phyloP scores from a whole-genome alignment of 169 alveolate species.

The Perkinsus marinus region DNA sequence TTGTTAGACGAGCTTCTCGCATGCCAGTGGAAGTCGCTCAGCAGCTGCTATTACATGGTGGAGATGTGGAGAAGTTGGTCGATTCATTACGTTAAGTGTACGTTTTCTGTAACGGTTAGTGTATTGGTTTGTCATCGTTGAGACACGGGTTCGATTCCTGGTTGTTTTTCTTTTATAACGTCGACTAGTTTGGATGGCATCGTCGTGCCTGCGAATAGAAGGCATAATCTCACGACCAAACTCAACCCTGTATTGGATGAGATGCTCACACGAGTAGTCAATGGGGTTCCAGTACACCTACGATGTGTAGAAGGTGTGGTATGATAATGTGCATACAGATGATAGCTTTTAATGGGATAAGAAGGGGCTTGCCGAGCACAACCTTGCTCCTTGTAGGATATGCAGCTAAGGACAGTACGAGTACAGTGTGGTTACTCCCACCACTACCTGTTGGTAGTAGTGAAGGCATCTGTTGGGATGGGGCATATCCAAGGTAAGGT shows the following conservation, averaged over 20 bases:
- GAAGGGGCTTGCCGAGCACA: neutral
- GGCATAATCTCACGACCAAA: conserved; percentile 13
- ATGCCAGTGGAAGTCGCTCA: neutral
- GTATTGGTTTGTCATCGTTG: no score
- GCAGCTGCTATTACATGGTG: neutral
- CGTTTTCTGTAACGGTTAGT: no score
- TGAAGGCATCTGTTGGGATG: no score
- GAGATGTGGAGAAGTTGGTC: neutral
- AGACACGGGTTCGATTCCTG: neutral
- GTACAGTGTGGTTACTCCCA: no score
- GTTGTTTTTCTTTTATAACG: neutral
- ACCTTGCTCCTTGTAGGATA: neutral
- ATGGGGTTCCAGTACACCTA: conserved; percentile 6
- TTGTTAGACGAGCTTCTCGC: neutral
- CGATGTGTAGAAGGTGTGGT: neutral
- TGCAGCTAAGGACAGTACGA: no score
- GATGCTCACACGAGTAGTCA: conserved; percentile 18
- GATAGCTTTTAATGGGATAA: conserved; percentile 1
- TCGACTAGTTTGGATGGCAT: neutral
- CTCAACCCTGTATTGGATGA: conserved; percentile 32
- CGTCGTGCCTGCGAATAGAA: neutral
- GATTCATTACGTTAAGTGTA: neutral
- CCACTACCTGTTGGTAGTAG: no score
- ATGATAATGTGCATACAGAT: conserved; percentile 7
- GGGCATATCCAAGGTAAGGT: no score